phyloP scores from a whole-genome alignment of 2,329 filamentous ascomycete species.

The Diplodia sapinea region DNA sequence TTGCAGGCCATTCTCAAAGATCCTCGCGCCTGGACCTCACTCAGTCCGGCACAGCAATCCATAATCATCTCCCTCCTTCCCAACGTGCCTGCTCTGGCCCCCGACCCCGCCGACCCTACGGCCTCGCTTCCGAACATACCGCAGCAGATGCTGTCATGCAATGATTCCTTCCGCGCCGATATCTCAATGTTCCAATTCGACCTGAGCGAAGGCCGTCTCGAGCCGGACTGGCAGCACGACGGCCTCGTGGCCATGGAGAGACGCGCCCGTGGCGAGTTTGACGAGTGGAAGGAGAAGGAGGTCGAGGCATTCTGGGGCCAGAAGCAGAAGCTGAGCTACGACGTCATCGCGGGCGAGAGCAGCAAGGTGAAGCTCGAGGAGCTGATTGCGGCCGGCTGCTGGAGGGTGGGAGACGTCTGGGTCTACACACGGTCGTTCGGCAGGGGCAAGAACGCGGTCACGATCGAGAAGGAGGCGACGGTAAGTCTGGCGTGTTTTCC shows the following conservation, averaged over 20 bases:
- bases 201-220: conserved; percentile 60
- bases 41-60: conserved; percentile 27
- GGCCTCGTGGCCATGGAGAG: conserved; percentile 60
- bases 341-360: conserved; percentile 50
- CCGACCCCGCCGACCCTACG: not conserved
- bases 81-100: not conserved
- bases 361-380: conserved; percentile 44
- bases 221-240: conserved; percentile 62
- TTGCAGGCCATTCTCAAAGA: conserved; percentile 29
- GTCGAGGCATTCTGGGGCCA: conserved; percentile 65
- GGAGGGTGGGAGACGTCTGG: conserved; percentile 34
- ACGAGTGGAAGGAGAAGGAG: conserved; percentile 61
- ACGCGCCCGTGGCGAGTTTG: conserved; percentile 61
- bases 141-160: conserved; percentile 40
- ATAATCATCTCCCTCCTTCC: conserved; percentile 13
- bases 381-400: conserved; percentile 28
- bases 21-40: conserved; percentile 29
- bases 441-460: conserved; percentile 7
- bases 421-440: conserved; percentile 20
- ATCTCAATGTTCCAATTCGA: conserved; percentile 63
- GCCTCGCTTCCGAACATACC: conserved; percentile 11
- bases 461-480: conserved; percentile 33
- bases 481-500: not conserved
- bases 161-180: conserved; percentile 58
- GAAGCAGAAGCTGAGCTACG: conserved; percentile 49